phyloP scores from a whole-genome alignment of 768 basidiomycete genomes.

The Agrocybe pediades region DNA sequence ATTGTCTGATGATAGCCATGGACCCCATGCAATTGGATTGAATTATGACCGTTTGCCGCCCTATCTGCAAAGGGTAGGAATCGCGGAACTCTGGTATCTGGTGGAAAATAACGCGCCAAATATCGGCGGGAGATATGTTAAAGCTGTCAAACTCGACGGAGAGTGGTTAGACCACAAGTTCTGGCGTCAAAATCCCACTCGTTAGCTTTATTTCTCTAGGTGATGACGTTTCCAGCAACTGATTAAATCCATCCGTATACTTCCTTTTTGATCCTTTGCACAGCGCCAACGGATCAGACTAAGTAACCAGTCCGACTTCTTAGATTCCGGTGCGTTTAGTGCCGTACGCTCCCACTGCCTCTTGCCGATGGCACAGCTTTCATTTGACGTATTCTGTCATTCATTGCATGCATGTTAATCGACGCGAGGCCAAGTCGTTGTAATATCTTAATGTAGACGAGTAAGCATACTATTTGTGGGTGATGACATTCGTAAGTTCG shows the following conservation, averaged over 20 bases:
- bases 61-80: slow-evolving; percentile 64
- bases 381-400: slow-evolving; percentile 25
- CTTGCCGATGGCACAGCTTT: slow-evolving; percentile 6
- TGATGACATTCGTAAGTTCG: no score
- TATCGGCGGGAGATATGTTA: slow-evolving; percentile 44
- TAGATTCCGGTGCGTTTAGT: background rate
- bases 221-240: slow-evolving; percentile 12
- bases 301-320: slow-evolving; percentile 4
- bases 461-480: no score
- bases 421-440: no score
- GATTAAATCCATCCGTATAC: background rate
- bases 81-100: slow-evolving; percentile 70
- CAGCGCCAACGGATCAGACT: slow-evolving; percentile 19
- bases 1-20: slow-evolving; percentile 96
- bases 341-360: slow-evolving; percentile 8
- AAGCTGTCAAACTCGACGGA: slow-evolving; percentile 45
- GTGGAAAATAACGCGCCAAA: slow-evolving; percentile 41
- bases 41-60: slow-evolving; percentile 71
- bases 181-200: slow-evolving; percentile 41
- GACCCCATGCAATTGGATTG: slow-evolving; percentile 82
- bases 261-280: background rate
- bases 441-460: no score
- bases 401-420: background rate
- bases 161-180: slow-evolving; percentile 63
- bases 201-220: slow-evolving; percentile 12